phyloP scores from a whole-genome alignment of 257 asterid genomes.

The Solanum chmielewskii region DNA sequence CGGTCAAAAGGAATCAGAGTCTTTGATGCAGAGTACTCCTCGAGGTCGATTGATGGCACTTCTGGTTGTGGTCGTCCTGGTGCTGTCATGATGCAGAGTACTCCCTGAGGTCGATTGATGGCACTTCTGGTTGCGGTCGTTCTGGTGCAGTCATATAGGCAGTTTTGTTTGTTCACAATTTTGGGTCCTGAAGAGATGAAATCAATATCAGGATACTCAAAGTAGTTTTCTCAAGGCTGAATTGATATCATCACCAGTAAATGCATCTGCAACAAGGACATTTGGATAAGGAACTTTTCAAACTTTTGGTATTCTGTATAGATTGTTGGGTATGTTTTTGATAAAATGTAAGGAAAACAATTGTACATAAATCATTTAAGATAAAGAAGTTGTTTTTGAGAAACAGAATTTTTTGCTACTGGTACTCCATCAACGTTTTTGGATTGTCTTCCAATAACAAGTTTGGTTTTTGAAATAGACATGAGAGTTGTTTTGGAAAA shows the following conservation, averaged over 20 bases:
- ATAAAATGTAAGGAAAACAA: neutral
- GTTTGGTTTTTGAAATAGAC: neutral
- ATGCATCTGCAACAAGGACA: neutral
- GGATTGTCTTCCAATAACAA: neutral
- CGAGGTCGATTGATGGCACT: constrained; percentile 21
- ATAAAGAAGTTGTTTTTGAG: neutral
- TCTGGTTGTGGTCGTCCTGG: constrained; percentile 6
- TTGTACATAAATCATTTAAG: neutral
- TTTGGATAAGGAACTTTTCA: neutral
- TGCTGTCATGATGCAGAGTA: constrained; percentile 32
- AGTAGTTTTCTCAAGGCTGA: neutral
- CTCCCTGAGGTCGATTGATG: constrained; percentile 31
- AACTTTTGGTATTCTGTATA: neutral
- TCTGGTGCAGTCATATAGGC: neutral
- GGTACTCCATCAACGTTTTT: neutral
- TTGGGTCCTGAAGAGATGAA: neutral
- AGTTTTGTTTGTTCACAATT: neutral
- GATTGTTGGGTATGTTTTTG: neutral
- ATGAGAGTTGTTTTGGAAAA: neutral
- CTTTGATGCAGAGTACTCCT: constrained; percentile 54
- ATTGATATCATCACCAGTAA: neutral
- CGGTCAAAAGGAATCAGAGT: constrained; percentile 48
- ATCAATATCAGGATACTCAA: neutral
- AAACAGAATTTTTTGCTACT: neutral
- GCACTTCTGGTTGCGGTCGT: constrained; percentile 10